phyloP scores from a whole-genome alignment of 805 yeast species.

The Pichia exigua region DNA sequence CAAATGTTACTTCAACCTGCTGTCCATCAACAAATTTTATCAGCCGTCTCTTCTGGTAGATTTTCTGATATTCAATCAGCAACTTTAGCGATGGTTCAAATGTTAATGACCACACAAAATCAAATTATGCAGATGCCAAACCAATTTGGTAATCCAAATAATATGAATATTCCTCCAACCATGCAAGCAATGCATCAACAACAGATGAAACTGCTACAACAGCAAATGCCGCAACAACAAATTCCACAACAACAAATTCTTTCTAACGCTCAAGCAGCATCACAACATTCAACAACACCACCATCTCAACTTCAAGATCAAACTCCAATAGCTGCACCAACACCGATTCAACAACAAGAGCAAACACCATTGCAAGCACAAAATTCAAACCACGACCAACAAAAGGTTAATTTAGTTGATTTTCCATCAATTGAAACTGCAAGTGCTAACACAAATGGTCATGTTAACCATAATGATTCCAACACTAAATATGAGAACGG shows the following conservation, averaged over 20 bases:
- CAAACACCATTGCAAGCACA: constrained; percentile 4
- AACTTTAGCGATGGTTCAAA: constrained; percentile 27
- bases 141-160: neutral
- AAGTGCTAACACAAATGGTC: constrained; percentile 4
- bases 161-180: constrained; percentile 10
- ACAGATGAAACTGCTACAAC: constrained; percentile 14
- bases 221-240: no score
- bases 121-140: constrained; percentile 17
- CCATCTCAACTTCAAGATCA: constrained; percentile 13
- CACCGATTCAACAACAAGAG: constrained; percentile 2
- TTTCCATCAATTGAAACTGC: constrained; percentile 20
- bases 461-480: constrained; percentile 4
- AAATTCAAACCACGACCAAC: neutral
- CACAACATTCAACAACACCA: constrained; percentile 12
- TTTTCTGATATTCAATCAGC: constrained; percentile 27
- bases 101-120: constrained; percentile 21
- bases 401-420: constrained; percentile 14
- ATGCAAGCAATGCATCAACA: constrained; percentile 15
- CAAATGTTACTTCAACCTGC: constrained; percentile 20
- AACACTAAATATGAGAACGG: neutral
- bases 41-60: constrained; percentile 28
- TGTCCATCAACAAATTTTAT: constrained; percentile 23
- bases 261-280: constrained; percentile 11
- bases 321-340: constrained; percentile 11
- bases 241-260: constrained; percentile 13